Evolutionary conservation across 176 grass and related monocot species (phyloP).

Genomic region (Ampelocalamus luodianensis): DNA sequence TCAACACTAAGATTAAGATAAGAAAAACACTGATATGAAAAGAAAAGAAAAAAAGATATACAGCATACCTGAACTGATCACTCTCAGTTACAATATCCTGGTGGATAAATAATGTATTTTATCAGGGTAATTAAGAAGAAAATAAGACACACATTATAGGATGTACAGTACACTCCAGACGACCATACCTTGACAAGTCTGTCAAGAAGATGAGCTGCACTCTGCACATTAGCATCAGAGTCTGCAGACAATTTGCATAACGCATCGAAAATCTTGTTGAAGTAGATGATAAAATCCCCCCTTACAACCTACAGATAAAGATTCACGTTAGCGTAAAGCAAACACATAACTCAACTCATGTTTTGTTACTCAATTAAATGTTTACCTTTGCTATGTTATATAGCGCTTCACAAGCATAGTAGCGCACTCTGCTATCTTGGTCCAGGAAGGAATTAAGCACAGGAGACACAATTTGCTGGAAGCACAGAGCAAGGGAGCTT

Average conservation of each 20-base stretch:
- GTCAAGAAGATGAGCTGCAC: slow-evolving; percentile 99
- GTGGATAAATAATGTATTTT: slow-evolving; percentile 46
- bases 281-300: slow-evolving; percentile 95
- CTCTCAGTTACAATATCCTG: slow-evolving; percentile 99
- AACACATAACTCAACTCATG: neutral
- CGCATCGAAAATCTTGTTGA: slow-evolving; percentile 97
- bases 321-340: slow-evolving; percentile 19
- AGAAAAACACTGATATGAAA: slow-evolving; percentile 12
- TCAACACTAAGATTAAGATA: slow-evolving; percentile 37
- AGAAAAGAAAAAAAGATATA: slow-evolving; percentile 18
- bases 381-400: slow-evolving; percentile 99
- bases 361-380: slow-evolving; percentile 19
- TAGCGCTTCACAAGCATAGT: slow-evolving; percentile 99
- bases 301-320: slow-evolving; percentile 79
- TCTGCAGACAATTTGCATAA: slow-evolving; percentile 97
- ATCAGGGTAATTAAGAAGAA: slow-evolving; percentile 40
- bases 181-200: slow-evolving; percentile 86
- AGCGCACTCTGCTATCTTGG: slow-evolving; percentile 97
- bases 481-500: slow-evolving; percentile 24
- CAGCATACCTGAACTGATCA: slow-evolving; percentile 91
- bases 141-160: neutral
- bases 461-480: slow-evolving; percentile 87
- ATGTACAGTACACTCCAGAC: slow-evolving; percentile 15
- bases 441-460: slow-evolving; percentile 79
- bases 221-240: slow-evolving; percentile 95